Evolutionary conservation across 352 stramenopile genomes (phyloP).

Genomic region (Globisporangium parvum): DNA sequence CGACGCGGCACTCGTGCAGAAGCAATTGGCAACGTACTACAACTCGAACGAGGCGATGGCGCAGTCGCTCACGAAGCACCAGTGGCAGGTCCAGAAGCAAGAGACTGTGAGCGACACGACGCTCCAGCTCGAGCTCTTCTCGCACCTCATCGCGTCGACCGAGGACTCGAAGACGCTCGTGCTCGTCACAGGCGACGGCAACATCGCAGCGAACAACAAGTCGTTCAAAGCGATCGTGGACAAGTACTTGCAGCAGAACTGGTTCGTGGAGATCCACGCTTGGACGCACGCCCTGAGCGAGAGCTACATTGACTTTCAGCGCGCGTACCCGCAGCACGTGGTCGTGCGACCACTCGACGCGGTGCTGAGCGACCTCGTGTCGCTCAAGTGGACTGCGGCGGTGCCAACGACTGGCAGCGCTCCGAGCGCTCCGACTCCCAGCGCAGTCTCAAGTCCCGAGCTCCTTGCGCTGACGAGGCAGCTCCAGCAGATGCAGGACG

Average conservation of each 20-base stretch:
- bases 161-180: slow-evolving; percentile 38
- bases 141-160: slow-evolving; percentile 19
- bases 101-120: slow-evolving; percentile 25
- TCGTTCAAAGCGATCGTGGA: slow-evolving; percentile 26
- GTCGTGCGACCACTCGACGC: slow-evolving; percentile 27
- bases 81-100: slow-evolving; percentile 24
- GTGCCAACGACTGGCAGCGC: too few relatives aligned
- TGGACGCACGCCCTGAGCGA: slow-evolving; percentile 27
- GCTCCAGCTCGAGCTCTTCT: slow-evolving; percentile 28
- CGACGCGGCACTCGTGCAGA: slow-evolving; percentile 2
- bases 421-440: too few relatives aligned
- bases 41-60: slow-evolving; percentile 23
- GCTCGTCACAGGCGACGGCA: slow-evolving; percentile 33
- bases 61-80: slow-evolving; percentile 12
- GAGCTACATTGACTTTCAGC: slow-evolving; percentile 27
- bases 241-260: slow-evolving; percentile 27
- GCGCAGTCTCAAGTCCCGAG: too few relatives aligned
- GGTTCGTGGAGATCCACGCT: slow-evolving; percentile 33
- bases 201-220: slow-evolving; percentile 25
- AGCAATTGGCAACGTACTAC: slow-evolving; percentile 26
- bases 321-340: slow-evolving; percentile 17
- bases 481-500: too few relatives aligned
- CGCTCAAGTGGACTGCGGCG: too few relatives aligned
- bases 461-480: too few relatives aligned
- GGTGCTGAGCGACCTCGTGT: slow-evolving; percentile 18